phyloP scores from a whole-genome alignment of 164 flowering plant genomes.

The Cinnamomum chago region DNA sequence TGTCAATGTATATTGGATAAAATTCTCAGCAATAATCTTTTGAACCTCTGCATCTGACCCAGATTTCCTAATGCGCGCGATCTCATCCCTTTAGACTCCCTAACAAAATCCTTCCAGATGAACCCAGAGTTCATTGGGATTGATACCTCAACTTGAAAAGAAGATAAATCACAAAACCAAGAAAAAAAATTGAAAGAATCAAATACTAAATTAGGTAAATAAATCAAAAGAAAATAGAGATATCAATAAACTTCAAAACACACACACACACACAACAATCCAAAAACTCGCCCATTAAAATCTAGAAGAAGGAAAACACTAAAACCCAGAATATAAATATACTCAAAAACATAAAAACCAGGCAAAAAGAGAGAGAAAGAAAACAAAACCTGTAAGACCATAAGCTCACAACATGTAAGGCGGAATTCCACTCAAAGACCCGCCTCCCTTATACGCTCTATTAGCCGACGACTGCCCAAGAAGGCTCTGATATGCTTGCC shows the following conservation, averaged over 20 bases:
- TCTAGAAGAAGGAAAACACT: not conserved
- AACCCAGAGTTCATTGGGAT: not conserved
- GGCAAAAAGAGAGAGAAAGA: not conserved
- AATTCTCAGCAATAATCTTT: too few relatives aligned
- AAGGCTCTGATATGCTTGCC: conserved; percentile 23
- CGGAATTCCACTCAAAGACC: conserved; percentile 30
- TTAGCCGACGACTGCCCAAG: conserved; percentile 20
- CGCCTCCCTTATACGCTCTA: conserved; percentile 16
- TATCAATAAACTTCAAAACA: too few relatives aligned
- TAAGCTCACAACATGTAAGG: conserved; percentile 25
- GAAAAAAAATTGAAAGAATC: not conserved
- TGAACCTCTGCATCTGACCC: not conserved
- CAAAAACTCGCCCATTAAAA: not conserved
- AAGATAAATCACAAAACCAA: not conserved
- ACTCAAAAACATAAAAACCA: too few relatives aligned
- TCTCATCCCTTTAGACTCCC: not conserved
- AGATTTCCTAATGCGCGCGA: not conserved
- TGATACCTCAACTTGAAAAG: not conserved
- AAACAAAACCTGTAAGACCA: not conserved
- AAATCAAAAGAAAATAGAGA: too few relatives aligned
- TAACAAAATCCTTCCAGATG: too few relatives aligned
- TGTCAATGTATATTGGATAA: too few relatives aligned
- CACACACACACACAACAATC: too few relatives aligned
- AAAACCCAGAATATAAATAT: not conserved
- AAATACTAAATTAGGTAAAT: not conserved